Evolutionary conservation across 2,329 filamentous ascomycete genomes (phyloP).

Genomic region (Huntiella moniliformis): DNA sequence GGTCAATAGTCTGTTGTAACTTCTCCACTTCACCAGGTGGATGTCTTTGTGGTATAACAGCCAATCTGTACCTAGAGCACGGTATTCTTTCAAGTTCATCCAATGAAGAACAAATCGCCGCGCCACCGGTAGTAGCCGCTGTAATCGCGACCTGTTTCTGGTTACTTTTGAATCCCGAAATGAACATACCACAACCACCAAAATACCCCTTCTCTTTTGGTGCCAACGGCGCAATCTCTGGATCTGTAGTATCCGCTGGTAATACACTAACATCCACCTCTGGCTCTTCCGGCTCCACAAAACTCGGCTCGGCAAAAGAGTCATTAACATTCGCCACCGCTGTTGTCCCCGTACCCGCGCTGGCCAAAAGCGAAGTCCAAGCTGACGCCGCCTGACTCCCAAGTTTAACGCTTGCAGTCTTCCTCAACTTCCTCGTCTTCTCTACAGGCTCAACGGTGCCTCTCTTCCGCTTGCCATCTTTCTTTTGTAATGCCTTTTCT

Average conservation of each 20-base stretch:
- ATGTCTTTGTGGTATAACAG: constrained; percentile 33
- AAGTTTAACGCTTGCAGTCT: constrained; percentile 71
- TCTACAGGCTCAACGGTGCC: constrained; percentile 18
- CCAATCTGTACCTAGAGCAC: constrained; percentile 17
- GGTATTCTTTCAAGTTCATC: constrained; percentile 1
- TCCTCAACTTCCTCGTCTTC: constrained; percentile 53
- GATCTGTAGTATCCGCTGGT: not conserved
- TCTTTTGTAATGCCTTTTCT: not conserved
- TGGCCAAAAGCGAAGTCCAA: constrained; percentile 74
- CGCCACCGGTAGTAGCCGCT: constrained; percentile 6
- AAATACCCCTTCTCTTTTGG: constrained; percentile 28
- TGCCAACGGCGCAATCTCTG: not conserved
- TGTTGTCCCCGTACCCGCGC: not conserved
- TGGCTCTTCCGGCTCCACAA: not conserved
- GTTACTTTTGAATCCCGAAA: constrained; percentile 35
- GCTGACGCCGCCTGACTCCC: constrained; percentile 61
- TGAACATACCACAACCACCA: constrained; percentile 35
- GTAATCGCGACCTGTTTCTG: constrained; percentile 4
- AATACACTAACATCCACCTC: not conserved
- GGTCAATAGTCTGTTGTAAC: not conserved
- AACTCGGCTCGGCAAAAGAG: constrained; percentile 4
- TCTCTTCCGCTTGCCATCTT: constrained; percentile 3
- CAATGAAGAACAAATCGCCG: not conserved
- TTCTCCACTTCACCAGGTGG: not conserved
- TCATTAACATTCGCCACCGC: not conserved